Conservation (phyloP, 805 yeast species). For the Yamadazyma tumulicola region DNA sequence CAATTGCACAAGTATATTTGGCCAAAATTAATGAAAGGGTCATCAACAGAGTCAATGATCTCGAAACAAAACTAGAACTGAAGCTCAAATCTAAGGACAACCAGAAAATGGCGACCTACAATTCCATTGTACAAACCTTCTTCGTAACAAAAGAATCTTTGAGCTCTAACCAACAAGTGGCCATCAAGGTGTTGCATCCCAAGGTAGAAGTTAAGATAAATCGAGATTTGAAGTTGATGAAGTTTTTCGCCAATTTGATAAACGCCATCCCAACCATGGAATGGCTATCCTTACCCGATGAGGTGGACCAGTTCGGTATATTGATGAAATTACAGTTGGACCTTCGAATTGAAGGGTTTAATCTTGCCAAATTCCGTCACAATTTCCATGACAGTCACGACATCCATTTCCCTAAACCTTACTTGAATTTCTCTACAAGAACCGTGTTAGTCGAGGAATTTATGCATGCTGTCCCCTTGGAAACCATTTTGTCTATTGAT, state of each 20-base stretch:
- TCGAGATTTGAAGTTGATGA: constrained; percentile 84
- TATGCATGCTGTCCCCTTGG: constrained; percentile 81
- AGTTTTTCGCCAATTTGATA: constrained; percentile 66
- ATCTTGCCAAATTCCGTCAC: constrained; percentile 64
- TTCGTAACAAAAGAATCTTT: constrained; percentile 34
- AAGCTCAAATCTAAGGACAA: constrained; percentile 11
- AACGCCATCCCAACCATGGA: constrained; percentile 90
- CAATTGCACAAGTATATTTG: constrained; percentile 92
- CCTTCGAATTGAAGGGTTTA: constrained; percentile 82
- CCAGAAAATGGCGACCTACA: constrained; percentile 11
- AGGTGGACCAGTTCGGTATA: constrained; percentile 80
- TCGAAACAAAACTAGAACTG: constrained; percentile 19
- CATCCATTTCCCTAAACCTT: constrained; percentile 79
- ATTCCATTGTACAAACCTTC: constrained; percentile 26
- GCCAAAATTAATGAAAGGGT: constrained; percentile 56
- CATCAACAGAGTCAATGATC: constrained; percentile 31
- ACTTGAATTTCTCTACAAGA: constrained; percentile 58
- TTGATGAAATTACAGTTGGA: constrained; percentile 90
- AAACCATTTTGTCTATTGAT: constrained; percentile 53
- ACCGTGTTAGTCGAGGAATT: constrained; percentile 82
- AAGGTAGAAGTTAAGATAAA: constrained; percentile 65
- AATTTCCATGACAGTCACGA: constrained; percentile 59
- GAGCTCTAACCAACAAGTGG: constrained; percentile 58
- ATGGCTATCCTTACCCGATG: constrained; percentile 94
- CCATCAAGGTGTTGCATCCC: constrained; percentile 92